These are phyloP conservation scores for Beauveria medogensis DNA, from an alignment of 2,329 filamentous ascomycete species.

Conservation along the genomic window DNA sequence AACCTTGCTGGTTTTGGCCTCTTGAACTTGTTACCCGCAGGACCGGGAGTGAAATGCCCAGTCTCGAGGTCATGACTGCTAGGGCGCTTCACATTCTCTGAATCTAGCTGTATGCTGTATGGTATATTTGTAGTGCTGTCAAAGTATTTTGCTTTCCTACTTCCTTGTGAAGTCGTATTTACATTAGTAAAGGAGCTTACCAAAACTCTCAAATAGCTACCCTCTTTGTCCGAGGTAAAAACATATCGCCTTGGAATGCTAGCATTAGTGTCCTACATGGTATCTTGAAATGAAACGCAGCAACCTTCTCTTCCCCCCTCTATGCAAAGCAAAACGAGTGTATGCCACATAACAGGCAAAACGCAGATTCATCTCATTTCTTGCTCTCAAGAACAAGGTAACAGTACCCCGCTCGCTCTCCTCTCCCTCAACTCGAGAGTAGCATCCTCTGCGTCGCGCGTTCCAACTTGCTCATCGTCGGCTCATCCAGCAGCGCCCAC, in stretches of 20 bases:
- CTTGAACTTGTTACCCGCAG: neutral
- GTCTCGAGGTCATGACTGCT: neutral
- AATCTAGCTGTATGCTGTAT: too few species aligned
- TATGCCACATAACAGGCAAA: too few species aligned
- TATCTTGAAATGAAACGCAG: neutral
- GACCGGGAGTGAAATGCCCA: neutral
- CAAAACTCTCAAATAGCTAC: neutral
- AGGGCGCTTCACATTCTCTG: too few species aligned
- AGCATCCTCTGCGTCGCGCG: constrained; percentile 25
- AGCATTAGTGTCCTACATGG: neutral
- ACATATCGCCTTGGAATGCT: neutral
- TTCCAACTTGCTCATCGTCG: constrained; percentile 38
- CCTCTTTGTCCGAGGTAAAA: too few species aligned
- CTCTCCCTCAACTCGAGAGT: neutral
- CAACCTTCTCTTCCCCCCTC: neutral
- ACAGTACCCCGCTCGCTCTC: neutral
- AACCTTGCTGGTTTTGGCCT: neutral
- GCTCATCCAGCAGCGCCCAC: constrained; percentile 40
- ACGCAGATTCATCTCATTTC: neutral
- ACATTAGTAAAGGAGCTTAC: neutral
- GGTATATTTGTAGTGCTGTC: too few species aligned
- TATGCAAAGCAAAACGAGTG: neutral
- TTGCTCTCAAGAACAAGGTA: neutral
- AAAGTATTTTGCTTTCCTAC: too few species aligned
- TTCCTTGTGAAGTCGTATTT: neutral